Base-by-base conservation (phyloP, 164 flowering plant species). In the Annona squamosa region DNA sequence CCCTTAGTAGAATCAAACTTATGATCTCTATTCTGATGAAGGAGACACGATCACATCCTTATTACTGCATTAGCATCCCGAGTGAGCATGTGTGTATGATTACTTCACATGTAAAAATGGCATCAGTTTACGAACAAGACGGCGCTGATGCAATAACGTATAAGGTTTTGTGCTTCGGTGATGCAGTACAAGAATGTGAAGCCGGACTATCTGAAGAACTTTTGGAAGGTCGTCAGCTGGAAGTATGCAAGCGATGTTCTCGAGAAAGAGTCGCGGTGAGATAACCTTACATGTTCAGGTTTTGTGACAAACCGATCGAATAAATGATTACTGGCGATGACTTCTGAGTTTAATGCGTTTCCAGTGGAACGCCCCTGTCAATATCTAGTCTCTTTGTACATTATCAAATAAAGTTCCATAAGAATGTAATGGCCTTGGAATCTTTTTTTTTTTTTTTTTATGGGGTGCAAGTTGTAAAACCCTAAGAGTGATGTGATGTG, bases 171-270 rank as follows among this genome's bases (percentile, higher is more conserved):
- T 59, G 45, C n/a, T 71, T 65, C 37, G 2, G 19, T 78, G 72
- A 9, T 82, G 87, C 97, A 94, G 99, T 94, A 94, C 89, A 91
- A 91, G 84, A 94, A 94, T 86, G 97, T 89, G 70, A 91, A 87
- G 71, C 93, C 97, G 0, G 98, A 95, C 78, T 95, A 95, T 74
- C 81, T 95, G 78, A 92, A 91, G 88, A 90, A 90, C 83, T 82
- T 95, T 71, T 92, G 99, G 99, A 90, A 87, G 72, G 98, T 95
- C 16, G 87, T 92, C 1, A 90, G 91, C 87, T 95, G 99, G 98
- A 88, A 95, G 48, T 85, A 89, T 75, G 92, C 93, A 6, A 74
- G 81, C 62, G 91, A 86, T 57, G 86, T 88, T 42, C 91, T 85
- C 65, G 90, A 86, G 75, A 86, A 85, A 78, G 90, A 85, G 76